Conservation (phyloP, 768 basidiomycete species). For the Chalciporus piperatus region DNA sequence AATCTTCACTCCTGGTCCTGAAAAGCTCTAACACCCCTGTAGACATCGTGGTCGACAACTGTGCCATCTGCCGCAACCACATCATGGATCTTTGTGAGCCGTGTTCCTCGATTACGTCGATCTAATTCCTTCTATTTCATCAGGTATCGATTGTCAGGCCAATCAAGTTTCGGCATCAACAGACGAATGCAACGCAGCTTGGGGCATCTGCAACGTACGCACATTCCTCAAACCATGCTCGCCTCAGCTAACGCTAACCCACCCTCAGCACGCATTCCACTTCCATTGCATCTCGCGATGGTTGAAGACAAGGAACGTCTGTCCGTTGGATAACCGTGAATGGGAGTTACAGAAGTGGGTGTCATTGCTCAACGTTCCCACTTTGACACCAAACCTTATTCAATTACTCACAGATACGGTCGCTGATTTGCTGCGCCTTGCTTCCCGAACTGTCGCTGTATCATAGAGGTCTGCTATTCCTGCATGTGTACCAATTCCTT, state of each 20-base stretch:
- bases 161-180: conserved; percentile 97
- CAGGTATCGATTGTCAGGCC: conserved; percentile 99
- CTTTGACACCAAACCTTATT: background rate
- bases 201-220: conserved; percentile 95
- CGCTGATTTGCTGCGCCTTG: conserved; percentile 28
- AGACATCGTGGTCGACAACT: conserved; percentile 99
- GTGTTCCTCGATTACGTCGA: background rate
- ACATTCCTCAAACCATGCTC: background rate
- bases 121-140: conserved; percentile 4
- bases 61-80: conserved; percentile 99
- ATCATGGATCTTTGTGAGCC: conserved; percentile 98
- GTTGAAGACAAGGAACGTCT: conserved; percentile 97
- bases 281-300: conserved; percentile 99
- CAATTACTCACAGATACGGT: conserved; percentile 34
- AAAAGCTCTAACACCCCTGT: conserved; percentile 12
- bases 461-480: conserved; percentile 10
- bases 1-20: background rate
- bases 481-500: conserved; percentile 13
- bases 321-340: conserved; percentile 92
- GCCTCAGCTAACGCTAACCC: conserved; percentile 9
- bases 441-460: conserved; percentile 13
- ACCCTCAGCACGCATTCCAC: conserved; percentile 90
- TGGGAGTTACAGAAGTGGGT: conserved; percentile 96
- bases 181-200: conserved; percentile 97
- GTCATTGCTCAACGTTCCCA: background rate